These are phyloP conservation scores for Hyphodiscus hymeniophilus DNA, from an alignment of 495 filamentous ascomycete species.

Conservation along the genomic window DNA sequence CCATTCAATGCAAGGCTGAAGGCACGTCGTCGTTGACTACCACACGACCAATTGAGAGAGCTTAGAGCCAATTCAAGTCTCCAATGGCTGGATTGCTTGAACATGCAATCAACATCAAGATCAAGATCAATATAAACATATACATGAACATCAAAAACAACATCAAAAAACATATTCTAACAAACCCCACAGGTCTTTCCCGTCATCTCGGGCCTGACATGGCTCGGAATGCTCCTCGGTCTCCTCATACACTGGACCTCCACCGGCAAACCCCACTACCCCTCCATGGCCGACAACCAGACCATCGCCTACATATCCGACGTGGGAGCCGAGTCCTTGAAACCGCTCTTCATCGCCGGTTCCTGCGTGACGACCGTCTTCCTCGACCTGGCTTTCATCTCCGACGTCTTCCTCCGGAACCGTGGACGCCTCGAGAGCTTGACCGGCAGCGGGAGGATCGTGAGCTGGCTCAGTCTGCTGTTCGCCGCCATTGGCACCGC, in stretches of 20 bases:
- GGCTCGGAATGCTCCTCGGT: constrained; percentile 57
- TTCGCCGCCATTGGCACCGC: constrained; percentile 68
- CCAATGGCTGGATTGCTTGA: too few species aligned
- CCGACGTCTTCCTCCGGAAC: constrained; percentile 80
- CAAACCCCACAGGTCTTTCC: constrained; percentile 62
- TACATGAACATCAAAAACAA: too few species aligned
- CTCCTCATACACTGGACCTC: constrained; percentile 29
- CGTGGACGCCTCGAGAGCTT: constrained; percentile 64
- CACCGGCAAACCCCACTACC: constrained; percentile 63
- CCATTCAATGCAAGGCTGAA: too few species aligned
- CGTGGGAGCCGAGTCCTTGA: constrained; percentile 57
- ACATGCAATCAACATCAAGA: too few species aligned
- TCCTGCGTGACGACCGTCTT: constrained; percentile 72
- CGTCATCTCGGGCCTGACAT: constrained; percentile 68
- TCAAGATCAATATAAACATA: too few species aligned
- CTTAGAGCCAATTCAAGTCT: too few species aligned
- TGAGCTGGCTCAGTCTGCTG: constrained; percentile 59
- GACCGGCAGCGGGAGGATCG: constrained; percentile 55
- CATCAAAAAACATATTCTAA: too few species aligned
- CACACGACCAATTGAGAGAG: too few species aligned
- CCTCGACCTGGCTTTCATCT: constrained; percentile 71
- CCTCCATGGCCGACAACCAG: constrained; percentile 56
- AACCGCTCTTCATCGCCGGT: constrained; percentile 83
- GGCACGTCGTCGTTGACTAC: too few species aligned
- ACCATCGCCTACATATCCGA: constrained; percentile 83